Conservation (phyloP, 192 early-diverging fungal genomes). For the Podila epicladia region DNA sequence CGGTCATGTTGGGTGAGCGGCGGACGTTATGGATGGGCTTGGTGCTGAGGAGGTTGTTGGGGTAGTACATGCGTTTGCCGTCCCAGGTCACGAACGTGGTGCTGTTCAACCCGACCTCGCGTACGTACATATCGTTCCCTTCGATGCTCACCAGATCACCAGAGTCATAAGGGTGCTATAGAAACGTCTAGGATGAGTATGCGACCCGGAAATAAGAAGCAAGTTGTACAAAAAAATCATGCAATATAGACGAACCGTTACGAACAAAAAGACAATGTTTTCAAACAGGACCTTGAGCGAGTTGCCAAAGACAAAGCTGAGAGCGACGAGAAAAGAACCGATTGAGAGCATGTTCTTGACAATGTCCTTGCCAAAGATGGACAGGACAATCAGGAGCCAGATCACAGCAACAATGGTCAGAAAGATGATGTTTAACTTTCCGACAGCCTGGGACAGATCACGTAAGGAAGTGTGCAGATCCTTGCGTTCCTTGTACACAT, state of each 20-base stretch:
- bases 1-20: conserved; percentile 66
- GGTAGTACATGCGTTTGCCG: conserved; percentile 82
- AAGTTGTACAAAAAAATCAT: background rate
- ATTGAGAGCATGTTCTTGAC: conserved; percentile 52
- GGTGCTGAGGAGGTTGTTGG: conserved; percentile 69
- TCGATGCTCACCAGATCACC: conserved; percentile 89
- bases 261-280: conserved; percentile 87
- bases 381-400: conserved; percentile 41
- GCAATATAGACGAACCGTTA: conserved; percentile 43
- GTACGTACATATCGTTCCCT: conserved; percentile 72
- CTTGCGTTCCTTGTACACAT: conserved; percentile 86
- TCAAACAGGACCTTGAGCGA: conserved; percentile 86
- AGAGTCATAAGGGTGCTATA: conserved; percentile 48
- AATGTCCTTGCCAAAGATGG: conserved; percentile 46
- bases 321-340: conserved; percentile 67
- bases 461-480: conserved; percentile 72
- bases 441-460: conserved; percentile 86
- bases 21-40: conserved; percentile 79
- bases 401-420: conserved; percentile 63
- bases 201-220: background rate
- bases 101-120: conserved; percentile 80
- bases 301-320: conserved; percentile 88
- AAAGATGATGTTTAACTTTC: conserved; percentile 77
- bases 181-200: too few relatives aligned
- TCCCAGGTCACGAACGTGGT: conserved; percentile 86